Percentiles rank a stretch among this genome's conserved stretches.
These are phyloP conservation scores for Gymnopus androsaceus DNA, from an alignment of 1,284 basidiomycete species.

Conservation along the genomic window DNA sequence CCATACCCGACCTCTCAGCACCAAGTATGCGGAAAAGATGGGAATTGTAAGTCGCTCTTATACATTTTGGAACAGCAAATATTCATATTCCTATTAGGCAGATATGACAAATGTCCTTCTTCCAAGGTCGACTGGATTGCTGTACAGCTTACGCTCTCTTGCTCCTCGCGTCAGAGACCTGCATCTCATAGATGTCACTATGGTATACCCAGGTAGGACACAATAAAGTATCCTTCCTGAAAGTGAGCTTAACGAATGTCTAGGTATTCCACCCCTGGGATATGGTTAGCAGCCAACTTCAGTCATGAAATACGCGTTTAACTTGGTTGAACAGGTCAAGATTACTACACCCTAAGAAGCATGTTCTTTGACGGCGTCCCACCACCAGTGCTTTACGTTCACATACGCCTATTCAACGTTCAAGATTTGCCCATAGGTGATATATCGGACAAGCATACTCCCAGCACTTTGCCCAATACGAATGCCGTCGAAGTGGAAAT, in stretches of 20 bases:
- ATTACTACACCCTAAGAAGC: constrained; percentile 85
- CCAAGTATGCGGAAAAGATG: constrained; percentile 81
- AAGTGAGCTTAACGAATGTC: constrained; percentile 13
- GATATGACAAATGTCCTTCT: constrained; percentile 82
- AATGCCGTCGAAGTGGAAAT: constrained; percentile 57
- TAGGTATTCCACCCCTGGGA: constrained; percentile 67
- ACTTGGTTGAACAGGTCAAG: too few relatives aligned
- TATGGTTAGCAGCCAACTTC: too few relatives aligned
- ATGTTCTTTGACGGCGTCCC: constrained; percentile 84
- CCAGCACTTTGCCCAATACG: constrained; percentile 28
- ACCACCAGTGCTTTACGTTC: constrained; percentile 86
- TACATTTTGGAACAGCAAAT: not conserved
- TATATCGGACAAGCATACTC: constrained; percentile 38
- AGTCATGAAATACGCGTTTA: too few relatives aligned
- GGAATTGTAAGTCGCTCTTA: constrained; percentile 64
- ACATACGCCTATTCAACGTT: constrained; percentile 78
- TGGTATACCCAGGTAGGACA: constrained; percentile 80
- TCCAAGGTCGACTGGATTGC: constrained; percentile 89
- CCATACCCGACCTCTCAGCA: constrained; percentile 69
- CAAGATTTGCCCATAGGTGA: constrained; percentile 69
- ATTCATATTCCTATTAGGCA: constrained; percentile 44
- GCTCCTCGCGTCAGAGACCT: constrained; percentile 76
- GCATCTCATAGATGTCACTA: constrained; percentile 85
- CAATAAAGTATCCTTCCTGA: not conserved
- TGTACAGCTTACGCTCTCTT: constrained; percentile 83